phyloP scores from a whole-genome alignment of 805 yeast species.

The Zygosaccharomyces rouxii region DNA sequence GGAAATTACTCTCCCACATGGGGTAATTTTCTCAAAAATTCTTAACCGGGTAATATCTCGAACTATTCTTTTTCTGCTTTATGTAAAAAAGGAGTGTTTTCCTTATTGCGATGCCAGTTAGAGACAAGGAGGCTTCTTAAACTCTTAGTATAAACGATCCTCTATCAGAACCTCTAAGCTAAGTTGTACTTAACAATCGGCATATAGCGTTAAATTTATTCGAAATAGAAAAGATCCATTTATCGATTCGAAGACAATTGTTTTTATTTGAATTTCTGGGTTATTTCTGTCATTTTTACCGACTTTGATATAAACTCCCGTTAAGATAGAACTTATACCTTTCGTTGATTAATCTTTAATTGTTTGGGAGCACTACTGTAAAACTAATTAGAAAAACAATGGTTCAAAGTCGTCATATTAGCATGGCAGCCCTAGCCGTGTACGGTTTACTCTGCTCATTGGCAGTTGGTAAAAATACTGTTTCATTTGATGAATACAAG shows the following conservation, averaged over 20 bases:
- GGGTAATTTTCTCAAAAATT: neutral
- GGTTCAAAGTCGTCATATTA: conserved; percentile 1
- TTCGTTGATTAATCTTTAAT: neutral
- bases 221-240: neutral
- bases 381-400: neutral
- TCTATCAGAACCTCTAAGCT: neutral
- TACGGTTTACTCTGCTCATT: conserved; percentile 2
- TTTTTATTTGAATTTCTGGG: neutral
- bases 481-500: conserved; percentile 6
- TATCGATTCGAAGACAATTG: neutral
- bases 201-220: neutral
- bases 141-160: neutral
- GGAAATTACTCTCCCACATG: neutral
- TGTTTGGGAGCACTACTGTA: neutral
- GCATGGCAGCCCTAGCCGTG: conserved; percentile 4
- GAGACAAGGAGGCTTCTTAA: neutral
- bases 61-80: neutral
- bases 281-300: neutral
- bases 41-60: neutral
- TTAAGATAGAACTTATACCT: neutral
- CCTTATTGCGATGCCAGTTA: neutral
- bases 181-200: neutral
- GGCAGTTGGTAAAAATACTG: conserved; percentile 14
- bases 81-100: neutral
- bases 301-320: neutral